Conservation (phyloP, 2,329 filamentous ascomycete species). For the Claviceps quebecensis region DNA sequence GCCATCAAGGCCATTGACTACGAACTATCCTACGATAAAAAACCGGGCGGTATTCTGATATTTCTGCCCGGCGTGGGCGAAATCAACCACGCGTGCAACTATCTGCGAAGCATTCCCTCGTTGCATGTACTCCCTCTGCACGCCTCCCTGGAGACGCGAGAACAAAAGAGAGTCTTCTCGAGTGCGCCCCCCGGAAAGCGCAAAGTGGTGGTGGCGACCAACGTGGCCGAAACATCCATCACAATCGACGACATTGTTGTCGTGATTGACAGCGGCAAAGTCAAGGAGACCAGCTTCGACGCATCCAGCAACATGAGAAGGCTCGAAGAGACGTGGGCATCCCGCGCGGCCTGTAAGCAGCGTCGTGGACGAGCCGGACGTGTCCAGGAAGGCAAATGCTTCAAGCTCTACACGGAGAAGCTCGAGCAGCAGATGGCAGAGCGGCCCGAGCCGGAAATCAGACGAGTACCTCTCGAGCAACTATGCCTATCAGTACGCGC, state of each 20-base stretch:
- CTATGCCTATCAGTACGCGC: slow-evolving; percentile 87
- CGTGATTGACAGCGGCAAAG: slow-evolving; percentile 86
- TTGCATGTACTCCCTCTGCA: slow-evolving; percentile 79
- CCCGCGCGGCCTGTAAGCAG: slow-evolving; percentile 85
- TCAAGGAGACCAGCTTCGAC: slow-evolving; percentile 95
- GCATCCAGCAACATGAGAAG: slow-evolving; percentile 85
- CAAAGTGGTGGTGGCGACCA: slow-evolving; percentile 89
- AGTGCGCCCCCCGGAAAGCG: slow-evolving; percentile 63
- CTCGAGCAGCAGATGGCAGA: slow-evolving; percentile 78
- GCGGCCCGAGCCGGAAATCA: slow-evolving; percentile 84
- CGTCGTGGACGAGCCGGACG: slow-evolving; percentile 83
- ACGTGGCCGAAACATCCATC: slow-evolving; percentile 95
- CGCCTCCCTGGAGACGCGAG: slow-evolving; percentile 74
- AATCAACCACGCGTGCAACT: slow-evolving; percentile 67
- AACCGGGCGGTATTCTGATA: slow-evolving; percentile 74
- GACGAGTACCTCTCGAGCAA: slow-evolving; percentile 84
- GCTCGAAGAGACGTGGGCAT: slow-evolving; percentile 90
- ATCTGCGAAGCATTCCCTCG: slow-evolving; percentile 44
- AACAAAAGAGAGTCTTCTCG: slow-evolving; percentile 79
- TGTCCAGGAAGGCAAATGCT: slow-evolving; percentile 82
- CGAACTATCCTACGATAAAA: slow-evolving; percentile 50
- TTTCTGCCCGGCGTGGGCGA: slow-evolving; percentile 88
- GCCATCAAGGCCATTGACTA: slow-evolving; percentile 71
- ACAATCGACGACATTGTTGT: slow-evolving; percentile 96
- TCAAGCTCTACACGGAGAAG: slow-evolving; percentile 84